Percentiles rank a stretch among this genome's conserved stretches.
Conservation (phyloP, 2,329 filamentous ascomycete species). For the Claviceps fusiformis region DNA sequence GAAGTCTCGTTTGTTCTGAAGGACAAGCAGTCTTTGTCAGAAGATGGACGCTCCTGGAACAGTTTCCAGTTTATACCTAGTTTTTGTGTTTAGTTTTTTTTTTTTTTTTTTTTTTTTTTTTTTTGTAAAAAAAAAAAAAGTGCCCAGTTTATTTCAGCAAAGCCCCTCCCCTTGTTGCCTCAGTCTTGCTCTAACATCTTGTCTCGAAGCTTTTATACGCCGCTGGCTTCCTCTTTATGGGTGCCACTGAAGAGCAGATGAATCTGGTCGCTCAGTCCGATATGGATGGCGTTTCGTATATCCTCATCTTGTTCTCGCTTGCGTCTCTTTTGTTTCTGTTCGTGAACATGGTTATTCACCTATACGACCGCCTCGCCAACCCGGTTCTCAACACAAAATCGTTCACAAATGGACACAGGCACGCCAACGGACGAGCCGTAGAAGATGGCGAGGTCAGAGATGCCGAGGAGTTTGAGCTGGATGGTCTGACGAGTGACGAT, state of each 20-base stretch:
- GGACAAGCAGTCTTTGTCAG: conserved; percentile 52
- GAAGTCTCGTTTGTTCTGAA: conserved; percentile 80
- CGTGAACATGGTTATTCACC: conserved; percentile 67
- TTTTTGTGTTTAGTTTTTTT: too few species aligned
- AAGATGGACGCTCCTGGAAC: conserved; percentile 56
- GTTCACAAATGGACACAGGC: conserved; percentile 21
- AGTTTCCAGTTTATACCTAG: conserved; percentile 42
- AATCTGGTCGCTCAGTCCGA: conserved; percentile 54
- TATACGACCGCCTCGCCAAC: conserved; percentile 56
- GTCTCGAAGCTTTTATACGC: conserved; percentile 63
- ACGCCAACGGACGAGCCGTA: conserved; percentile 19
- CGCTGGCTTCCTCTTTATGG: conserved; percentile 93
- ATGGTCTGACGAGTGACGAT: conserved; percentile 79
- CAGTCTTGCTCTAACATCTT: not conserved
- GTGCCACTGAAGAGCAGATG: conserved; percentile 96
- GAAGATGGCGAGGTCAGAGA: conserved; percentile 53
- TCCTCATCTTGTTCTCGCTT: conserved; percentile 81
- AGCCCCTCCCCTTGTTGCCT: not conserved
- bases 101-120: too few species aligned
- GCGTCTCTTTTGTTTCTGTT: conserved; percentile 88
- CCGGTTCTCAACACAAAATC: conserved; percentile 23
- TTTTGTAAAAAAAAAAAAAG: too few species aligned
- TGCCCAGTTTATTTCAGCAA: not conserved
- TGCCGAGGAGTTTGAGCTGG: conserved; percentile 86
- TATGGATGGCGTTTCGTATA: conserved; percentile 82